phyloP scores from a whole-genome alignment of 805 yeast genomes.

The Yarrowia divulgata region DNA sequence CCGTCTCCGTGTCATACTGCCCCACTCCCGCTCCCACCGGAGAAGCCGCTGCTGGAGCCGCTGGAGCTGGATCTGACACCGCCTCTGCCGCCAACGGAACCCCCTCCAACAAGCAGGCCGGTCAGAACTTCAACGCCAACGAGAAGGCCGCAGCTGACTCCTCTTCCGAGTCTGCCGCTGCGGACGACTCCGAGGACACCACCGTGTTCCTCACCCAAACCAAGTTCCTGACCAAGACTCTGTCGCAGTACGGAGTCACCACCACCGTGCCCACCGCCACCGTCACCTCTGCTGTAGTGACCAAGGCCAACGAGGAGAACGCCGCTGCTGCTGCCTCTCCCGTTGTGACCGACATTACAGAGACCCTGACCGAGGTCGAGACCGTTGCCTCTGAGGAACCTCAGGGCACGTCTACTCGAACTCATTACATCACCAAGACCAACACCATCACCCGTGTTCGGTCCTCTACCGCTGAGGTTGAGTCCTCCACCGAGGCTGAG shows the following conservation, averaged over 20 bases:
- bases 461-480: neutral
- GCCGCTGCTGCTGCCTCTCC: conserved; percentile 31
- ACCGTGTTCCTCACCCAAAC: conserved; percentile 34
- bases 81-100: neutral
- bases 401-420: conserved; percentile 26
- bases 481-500: neutral
- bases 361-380: conserved; percentile 30
- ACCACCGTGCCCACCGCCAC: conserved; percentile 31
- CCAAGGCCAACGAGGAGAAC: conserved; percentile 4
- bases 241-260: conserved; percentile 19
- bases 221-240: conserved; percentile 36
- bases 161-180: neutral
- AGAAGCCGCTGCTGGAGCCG: conserved; percentile 1
- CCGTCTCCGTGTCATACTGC: conserved; percentile 33
- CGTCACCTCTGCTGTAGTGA: conserved; percentile 29
- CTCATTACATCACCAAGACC: conserved; percentile 26
- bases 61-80: too few species aligned
- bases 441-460: conserved; percentile 17
- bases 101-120: conserved; percentile 1
- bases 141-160: neutral
- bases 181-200: conserved; percentile 12
- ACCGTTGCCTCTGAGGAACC: conserved; percentile 21
- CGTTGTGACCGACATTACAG: conserved; percentile 24
- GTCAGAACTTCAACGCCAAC: conserved; percentile 25
- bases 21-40: conserved; percentile 23